A percentile compares a stretch with the other conserved stretches of the same genome.
phyloP scores from a whole-genome alignment of 1,284 basidiomycete species.

The Boletus subluridellus region DNA sequence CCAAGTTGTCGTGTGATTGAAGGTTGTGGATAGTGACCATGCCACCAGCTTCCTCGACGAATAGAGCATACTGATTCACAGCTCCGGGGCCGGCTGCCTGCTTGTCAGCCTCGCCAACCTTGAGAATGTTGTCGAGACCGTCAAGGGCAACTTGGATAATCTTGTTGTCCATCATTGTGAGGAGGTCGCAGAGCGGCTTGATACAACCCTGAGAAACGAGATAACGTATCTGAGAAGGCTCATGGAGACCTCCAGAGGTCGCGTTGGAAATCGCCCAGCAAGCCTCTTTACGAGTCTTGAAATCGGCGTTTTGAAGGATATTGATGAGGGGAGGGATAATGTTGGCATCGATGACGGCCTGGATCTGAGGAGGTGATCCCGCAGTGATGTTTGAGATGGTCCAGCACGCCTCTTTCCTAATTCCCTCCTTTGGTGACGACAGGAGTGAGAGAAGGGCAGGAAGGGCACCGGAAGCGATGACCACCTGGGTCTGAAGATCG shows the following conservation, averaged over 20 bases:
- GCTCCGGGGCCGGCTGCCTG: constrained; percentile 78
- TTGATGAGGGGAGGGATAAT: constrained; percentile 98
- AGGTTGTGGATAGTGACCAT: constrained; percentile 99
- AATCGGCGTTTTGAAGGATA: constrained; percentile 96
- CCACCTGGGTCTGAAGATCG: constrained; percentile 97
- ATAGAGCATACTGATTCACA: constrained; percentile 91
- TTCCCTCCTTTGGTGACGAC: constrained; percentile 95
- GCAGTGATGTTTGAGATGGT: constrained; percentile 99
- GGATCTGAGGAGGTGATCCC: constrained; percentile 94
- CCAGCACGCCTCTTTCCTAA: constrained; percentile 98
- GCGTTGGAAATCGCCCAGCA: constrained; percentile 99
- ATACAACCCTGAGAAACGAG: constrained; percentile 98
- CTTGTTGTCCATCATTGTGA: constrained; percentile 99
- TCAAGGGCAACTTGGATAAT: constrained; percentile 98
- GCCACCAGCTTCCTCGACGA: constrained; percentile 96
- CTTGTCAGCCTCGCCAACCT: constrained; percentile 97
- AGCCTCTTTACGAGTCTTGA: constrained; percentile 99
- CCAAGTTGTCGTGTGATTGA: constrained; percentile 98
- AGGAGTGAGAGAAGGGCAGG: constrained; percentile 89
- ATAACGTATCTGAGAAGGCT: constrained; percentile 97
- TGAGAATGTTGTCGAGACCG: constrained; percentile 97
- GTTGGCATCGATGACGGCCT: constrained; percentile 82
- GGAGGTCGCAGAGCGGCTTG: constrained; percentile 95
- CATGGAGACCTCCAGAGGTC: constrained; percentile 95
- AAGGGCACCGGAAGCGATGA: constrained; percentile 94